Percentiles rank a stretch among this genome's conserved stretches.
These are phyloP conservation scores for Arabis hirsuta DNA, from an alignment of 345 rosid species.

Conservation along the genomic window DNA sequence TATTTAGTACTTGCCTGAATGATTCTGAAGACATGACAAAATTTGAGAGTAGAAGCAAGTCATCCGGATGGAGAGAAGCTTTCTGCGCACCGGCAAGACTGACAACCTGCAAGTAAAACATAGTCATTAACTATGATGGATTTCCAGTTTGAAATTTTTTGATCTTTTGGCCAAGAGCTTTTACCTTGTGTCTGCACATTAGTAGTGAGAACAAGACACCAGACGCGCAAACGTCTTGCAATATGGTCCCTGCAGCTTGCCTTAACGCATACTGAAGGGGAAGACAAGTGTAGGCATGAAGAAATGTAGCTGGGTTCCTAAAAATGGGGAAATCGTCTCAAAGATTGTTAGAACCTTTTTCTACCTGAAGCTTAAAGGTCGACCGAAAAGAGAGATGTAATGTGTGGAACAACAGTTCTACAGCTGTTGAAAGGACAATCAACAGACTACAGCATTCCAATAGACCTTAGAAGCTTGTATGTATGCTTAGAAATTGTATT, in stretches of 20 bases:
- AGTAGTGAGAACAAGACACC: constrained; percentile 84
- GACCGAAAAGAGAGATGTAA: constrained; percentile 15
- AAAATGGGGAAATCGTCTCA: constrained; percentile 17
- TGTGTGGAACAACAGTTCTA: background rate
- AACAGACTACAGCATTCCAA: constrained; percentile 9
- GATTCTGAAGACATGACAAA: constrained; percentile 93
- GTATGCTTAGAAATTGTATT: background rate
- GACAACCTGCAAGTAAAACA: constrained; percentile 65
- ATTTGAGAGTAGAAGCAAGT: constrained; percentile 89
- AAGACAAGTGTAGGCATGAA: constrained; percentile 97
- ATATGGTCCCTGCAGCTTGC: constrained; percentile 82
- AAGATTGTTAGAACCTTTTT: constrained; percentile 15
- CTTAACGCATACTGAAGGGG: constrained; percentile 83
- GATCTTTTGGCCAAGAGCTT: constrained; percentile 7
- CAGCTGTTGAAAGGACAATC: constrained; percentile 13
- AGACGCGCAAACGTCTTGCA: constrained; percentile 93
- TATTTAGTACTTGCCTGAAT: constrained; percentile 63
- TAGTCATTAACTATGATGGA: background rate
- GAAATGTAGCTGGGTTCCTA: constrained; percentile 95
- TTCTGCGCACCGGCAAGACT: constrained; percentile 98
- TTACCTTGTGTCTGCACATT: constrained; percentile 87
- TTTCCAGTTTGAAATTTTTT: background rate
- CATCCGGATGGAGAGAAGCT: constrained; percentile 98
- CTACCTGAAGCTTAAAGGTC: constrained; percentile 2
- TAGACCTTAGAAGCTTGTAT: constrained; percentile 9